Base-by-base conservation (phyloP, 164 flowering plant genomes). In the Nelumbo lutea region DNA sequence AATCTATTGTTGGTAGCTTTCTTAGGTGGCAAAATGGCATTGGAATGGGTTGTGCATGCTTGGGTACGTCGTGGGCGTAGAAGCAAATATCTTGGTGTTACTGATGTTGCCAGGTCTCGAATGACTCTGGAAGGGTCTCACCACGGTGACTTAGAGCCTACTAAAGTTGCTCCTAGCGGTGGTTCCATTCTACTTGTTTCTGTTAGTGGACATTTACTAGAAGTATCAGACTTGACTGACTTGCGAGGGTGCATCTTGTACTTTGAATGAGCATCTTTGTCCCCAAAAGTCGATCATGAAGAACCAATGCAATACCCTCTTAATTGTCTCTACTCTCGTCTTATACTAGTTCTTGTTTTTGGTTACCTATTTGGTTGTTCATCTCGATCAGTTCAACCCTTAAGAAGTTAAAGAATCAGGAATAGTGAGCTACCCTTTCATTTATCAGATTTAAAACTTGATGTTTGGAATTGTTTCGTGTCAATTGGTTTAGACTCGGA, bases 251-350 rank as follows among this genome's bases (percentile, higher is more conserved):
- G 11, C 14, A 13, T 48, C 79, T 4, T 83, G 86, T 65, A 66
- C 82, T 3, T 83, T 82, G 0, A 59, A 83, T 6, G 86, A 83
- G 72, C 63, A 79, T 61, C 81, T 93, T 65, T 90, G 96, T 52
- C 97, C 91, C 77, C 96, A 89, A 90, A 93, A 93, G 51, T 87
- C 92, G 8, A 80, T 88, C 75, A 89, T 93, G 90, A 91, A 93
- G 85, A 87, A 90, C 78, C 96, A 93, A 84, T 81, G 98, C 44
- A 93, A 93, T 72, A 94, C 90, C 14, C 82, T 93, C 51, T 74
- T 93, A 62, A 91, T 93, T 68, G 96, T 86, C 38, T 78, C 88
- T 13, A 96, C 98, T 0, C 78, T 93, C 46, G 5, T 93, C 39
- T 91, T 93, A 77, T 93, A 93, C 79, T 93, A 97, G 98, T 81